Evolutionary conservation across 2,329 filamentous ascomycete species (phyloP), one percentile per base, ranked within the genome.

Genomic region (Diaporthe aspalathi): DNA sequence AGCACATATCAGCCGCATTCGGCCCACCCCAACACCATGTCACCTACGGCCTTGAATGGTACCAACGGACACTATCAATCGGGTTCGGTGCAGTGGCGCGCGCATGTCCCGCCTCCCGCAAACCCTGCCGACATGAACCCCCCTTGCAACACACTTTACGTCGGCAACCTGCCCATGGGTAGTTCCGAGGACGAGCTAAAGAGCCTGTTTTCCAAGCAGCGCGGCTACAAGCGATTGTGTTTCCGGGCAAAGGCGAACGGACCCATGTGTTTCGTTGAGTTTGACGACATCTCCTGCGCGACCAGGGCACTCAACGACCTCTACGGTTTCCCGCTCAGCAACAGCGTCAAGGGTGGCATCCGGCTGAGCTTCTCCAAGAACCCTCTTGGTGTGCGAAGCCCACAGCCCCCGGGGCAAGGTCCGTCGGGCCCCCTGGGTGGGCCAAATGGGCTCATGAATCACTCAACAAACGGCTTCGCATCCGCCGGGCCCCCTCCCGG

Each of bases 231-330:
- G 83, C 89, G 96, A 35, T 90, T 99, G 9, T 97, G 94, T 79
- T 97, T 98, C 86, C 90, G 95, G 43, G 97, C 94, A 68, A 98
- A 98, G 84, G 90, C 93, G 75, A 97, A 98, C 76, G 95, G 95
- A 0, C 95, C 95, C 2, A 98, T 98, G 95, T 98, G 96, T 80
- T 98, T 98, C 81, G 96, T 99, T 47, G 96, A 99, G 81, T 99
- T 98, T 76, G 95, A 98, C 78, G 95, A 98, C 77, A 88, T 97
- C 14, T 93, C 93, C 1, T 95, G 94, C 78, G 95, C 96, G 0
- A 98, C 95, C 52, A 97, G 96, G 81, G 92, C 95, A 1, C 87
- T 98, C 3, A 90, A 95, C 74, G 94, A 98, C 70, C 87, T 98
- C 1, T 98, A 98, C 77, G 96, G 96, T 0, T 90, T 92, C 63